phyloP scores from a whole-genome alignment of 1,284 basidiomycete genomes.

The Fomitopsis palustris region DNA sequence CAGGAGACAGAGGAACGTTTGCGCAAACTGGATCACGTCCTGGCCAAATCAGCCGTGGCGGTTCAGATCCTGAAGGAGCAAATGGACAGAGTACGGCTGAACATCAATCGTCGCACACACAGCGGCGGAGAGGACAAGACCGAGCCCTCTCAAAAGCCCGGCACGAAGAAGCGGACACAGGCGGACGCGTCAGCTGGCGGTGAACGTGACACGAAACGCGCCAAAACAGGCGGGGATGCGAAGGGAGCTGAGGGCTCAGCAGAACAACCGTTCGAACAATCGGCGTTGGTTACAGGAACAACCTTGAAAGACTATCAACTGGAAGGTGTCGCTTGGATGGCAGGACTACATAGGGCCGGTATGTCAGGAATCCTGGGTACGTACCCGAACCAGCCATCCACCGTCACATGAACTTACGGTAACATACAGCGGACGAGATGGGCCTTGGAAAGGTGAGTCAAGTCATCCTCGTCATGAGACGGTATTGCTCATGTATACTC shows the following conservation, averaged over 20 bases:
- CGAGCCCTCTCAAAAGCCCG: conserved; percentile 10
- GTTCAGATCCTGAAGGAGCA: conserved; percentile 55
- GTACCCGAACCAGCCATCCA: conserved; percentile 19
- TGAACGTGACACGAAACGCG: conserved; percentile 24
- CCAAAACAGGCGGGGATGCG: conserved; percentile 14
- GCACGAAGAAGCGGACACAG: conserved; percentile 1
- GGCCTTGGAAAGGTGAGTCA: conserved; percentile 77
- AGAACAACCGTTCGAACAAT: conserved; percentile 55
- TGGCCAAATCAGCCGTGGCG: conserved; percentile 62
- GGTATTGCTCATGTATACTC: not conserved
- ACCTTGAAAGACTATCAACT: conserved; percentile 89
- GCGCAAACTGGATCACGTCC: conserved; percentile 49
- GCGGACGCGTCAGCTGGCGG: conserved; percentile 15
- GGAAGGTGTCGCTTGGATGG: conserved; percentile 96
- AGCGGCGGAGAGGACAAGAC: conserved; percentile 13
- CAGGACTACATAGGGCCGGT: conserved; percentile 88
- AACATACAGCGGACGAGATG: conserved; percentile 80
- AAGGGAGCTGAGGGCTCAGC: conserved; percentile 23
- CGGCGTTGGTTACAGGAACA: conserved; percentile 80
- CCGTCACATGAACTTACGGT: not conserved
- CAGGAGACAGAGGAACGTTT: conserved; percentile 14
- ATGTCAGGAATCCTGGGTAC: conserved; percentile 89
- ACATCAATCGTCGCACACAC: not conserved
- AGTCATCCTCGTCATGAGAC: not conserved
- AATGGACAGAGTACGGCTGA: conserved; percentile 50